Evolutionary conservation across 371 early-diverging fungal genomes (phyloP).

Genomic region (Mucor irregularis): DNA sequence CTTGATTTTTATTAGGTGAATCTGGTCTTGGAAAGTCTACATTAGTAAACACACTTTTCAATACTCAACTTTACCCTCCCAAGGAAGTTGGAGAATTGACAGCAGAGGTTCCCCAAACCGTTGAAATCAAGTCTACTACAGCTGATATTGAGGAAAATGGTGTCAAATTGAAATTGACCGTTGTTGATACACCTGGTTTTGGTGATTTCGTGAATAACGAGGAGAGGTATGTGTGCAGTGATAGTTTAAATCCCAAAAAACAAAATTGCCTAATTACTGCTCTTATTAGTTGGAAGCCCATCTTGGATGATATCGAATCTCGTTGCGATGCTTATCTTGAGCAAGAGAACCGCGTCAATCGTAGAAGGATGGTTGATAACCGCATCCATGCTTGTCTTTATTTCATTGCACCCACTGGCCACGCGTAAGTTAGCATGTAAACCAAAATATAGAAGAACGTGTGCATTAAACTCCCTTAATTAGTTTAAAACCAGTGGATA

Average conservation of each 20-base stretch:
- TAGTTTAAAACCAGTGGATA: constrained; percentile 86
- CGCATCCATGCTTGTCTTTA: constrained; percentile 98
- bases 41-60: constrained; percentile 97
- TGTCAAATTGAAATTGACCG: constrained; percentile 89
- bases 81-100: constrained; percentile 77
- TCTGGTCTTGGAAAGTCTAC: constrained; percentile 99
- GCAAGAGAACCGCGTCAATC: constrained; percentile 88
- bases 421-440: constrained; percentile 63
- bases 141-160: constrained; percentile 85
- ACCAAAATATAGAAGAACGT: neutral
- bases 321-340: constrained; percentile 94
- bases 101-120: constrained; percentile 84
- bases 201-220: constrained; percentile 95
- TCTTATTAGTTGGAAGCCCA: constrained; percentile 83
- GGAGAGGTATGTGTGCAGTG: constrained; percentile 60
- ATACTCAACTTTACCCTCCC: constrained; percentile 55
- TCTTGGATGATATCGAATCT: constrained; percentile 92
- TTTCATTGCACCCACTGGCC: constrained; percentile 96
- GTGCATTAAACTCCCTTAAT: too few relatives aligned
- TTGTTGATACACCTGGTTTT: constrained; percentile 93
- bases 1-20: constrained; percentile 56
- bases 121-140: constrained; percentile 88
- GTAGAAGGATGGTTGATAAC: constrained; percentile 83
- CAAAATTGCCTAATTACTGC: neutral
- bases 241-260: too few relatives aligned